Evolutionary conservation across 2,329 filamentous ascomycete genomes (phyloP).

Genomic region (Exutisphaerella laricina): DNA sequence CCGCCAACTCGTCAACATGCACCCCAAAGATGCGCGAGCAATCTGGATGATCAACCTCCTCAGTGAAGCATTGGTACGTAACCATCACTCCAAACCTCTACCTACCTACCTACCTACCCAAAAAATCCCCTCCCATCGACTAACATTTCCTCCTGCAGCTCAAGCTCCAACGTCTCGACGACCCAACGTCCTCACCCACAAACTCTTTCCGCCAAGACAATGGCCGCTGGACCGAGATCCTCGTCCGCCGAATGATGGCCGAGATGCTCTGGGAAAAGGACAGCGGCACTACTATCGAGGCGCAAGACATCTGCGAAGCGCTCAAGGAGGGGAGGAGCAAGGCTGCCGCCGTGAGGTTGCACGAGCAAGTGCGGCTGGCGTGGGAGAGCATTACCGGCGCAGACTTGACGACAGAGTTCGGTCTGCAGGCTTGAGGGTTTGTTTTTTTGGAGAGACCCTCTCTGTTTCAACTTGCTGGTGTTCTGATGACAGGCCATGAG

Average conservation of each 20-base stretch:
- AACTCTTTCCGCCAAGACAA: conserved; percentile 13
- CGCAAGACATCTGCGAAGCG: conserved; percentile 19
- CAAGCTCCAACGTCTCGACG: conserved; percentile 12
- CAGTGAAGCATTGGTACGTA: conserved; percentile 13
- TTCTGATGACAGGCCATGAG: too few relatives aligned
- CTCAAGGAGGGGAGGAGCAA: conserved; percentile 16
- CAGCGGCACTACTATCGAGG: conserved; percentile 11
- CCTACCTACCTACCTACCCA: not conserved
- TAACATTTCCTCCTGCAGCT: conserved; percentile 4
- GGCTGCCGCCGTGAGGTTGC: conserved; percentile 15
- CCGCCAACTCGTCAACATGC: conserved; percentile 14
- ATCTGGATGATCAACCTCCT: conserved; percentile 18
- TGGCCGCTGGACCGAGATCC: conserved; percentile 16
- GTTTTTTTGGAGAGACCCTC: not conserved
- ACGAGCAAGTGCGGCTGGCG: conserved; percentile 12
- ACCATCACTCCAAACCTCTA: not conserved
- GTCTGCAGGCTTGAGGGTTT: conserved; percentile 2
- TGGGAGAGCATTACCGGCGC: conserved; percentile 16
- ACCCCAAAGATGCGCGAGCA: conserved; percentile 13
- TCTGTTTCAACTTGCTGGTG: not conserved
- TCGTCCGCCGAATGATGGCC: conserved; percentile 17
- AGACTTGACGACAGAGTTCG: conserved; percentile 14
- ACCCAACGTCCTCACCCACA: conserved; percentile 16
- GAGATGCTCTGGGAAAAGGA: conserved; percentile 20
- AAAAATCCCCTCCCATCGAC: not conserved